A percentile compares a stretch with the other conserved stretches of the same genome.
These are phyloP conservation scores for Aristolochia fimbriata DNA, from an alignment of 164 flowering plant species.

Conservation along the genomic window DNA sequence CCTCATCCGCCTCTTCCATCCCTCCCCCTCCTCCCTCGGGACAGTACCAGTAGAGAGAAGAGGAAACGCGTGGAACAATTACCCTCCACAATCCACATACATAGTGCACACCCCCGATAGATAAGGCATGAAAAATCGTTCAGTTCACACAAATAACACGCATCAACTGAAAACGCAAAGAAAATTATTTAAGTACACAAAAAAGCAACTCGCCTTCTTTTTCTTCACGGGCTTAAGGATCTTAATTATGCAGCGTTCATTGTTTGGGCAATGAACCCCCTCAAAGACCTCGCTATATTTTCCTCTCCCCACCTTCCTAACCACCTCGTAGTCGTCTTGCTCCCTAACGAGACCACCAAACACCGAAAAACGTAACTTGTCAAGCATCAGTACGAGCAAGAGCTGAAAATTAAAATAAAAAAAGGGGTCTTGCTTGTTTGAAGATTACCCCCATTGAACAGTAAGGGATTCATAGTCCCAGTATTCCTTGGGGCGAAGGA, in stretches of 20 bases:
- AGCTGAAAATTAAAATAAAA: slow-evolving; percentile 1
- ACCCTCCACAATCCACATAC: too few species aligned
- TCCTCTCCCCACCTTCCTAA: slow-evolving; percentile 93
- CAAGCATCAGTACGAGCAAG: background rate
- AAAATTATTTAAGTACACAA: too few species aligned
- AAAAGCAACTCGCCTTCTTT: slow-evolving; percentile 56
- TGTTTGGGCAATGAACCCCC: slow-evolving; percentile 66
- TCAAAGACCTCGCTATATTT: slow-evolving; percentile 97
- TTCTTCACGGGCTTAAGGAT: slow-evolving; percentile 96
- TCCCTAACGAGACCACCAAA: slow-evolving; percentile 35
- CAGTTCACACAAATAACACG: too few species aligned
- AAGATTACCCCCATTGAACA: slow-evolving; percentile 84
- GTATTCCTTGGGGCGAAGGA: slow-evolving; percentile 81
- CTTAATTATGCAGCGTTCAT: slow-evolving; percentile 80
- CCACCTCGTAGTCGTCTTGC: slow-evolving; percentile 95
- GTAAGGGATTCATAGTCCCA: slow-evolving; percentile 95
- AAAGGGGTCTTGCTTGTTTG: too few species aligned
- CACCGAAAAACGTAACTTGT: background rate
- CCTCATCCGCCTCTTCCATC: too few species aligned
- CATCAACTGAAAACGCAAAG: too few species aligned
- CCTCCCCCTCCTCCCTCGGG: too few species aligned
- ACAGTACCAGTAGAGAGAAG: too few species aligned
- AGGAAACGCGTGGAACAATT: too few species aligned
- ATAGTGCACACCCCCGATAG: too few species aligned
- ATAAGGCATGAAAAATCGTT: too few species aligned